These are phyloP conservation scores for Aureobasidium sp. DNA, from an alignment of 2,329 filamentous ascomycete species.

Conservation along the genomic window DNA sequence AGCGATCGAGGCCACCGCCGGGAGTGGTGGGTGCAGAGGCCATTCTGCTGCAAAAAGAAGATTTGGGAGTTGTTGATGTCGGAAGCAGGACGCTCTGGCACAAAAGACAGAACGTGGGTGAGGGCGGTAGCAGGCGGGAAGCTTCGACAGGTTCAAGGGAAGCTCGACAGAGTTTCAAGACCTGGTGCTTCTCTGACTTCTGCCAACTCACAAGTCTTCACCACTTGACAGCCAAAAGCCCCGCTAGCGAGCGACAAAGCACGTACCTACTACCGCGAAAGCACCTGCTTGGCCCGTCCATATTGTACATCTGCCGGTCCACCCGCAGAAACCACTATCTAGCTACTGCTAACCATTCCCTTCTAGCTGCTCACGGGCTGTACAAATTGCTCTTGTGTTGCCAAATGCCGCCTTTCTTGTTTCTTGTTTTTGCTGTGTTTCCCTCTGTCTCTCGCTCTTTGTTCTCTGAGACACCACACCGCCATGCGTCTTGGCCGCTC, in stretches of 20 bases:
- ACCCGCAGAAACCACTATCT: not conserved
- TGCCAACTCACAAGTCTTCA: not conserved
- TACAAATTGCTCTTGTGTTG: not conserved
- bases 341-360: not conserved
- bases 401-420: not conserved
- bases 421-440: not conserved
- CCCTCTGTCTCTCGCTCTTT: not conserved
- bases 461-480: not conserved
- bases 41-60: slow-evolving; percentile 3
- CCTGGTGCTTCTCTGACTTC: not conserved
- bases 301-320: not conserved
- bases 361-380: too few species aligned
- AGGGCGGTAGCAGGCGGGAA: not conserved
- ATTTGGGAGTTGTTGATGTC: not conserved
- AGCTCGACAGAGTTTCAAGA: not conserved
- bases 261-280: not conserved
- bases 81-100: not conserved
- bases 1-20: slow-evolving; percentile 60
- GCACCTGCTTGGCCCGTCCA: not conserved
- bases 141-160: not conserved
- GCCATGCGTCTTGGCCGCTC: not conserved
- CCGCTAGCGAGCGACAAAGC: not conserved
- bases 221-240: slow-evolving; percentile 1
- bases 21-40: slow-evolving; percentile 7
- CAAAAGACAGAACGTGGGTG: slow-evolving; percentile 1